These are phyloP conservation scores for Dalbergia oliveri DNA, from an alignment of 306 rosid genomes.

Conservation along the genomic window DNA sequence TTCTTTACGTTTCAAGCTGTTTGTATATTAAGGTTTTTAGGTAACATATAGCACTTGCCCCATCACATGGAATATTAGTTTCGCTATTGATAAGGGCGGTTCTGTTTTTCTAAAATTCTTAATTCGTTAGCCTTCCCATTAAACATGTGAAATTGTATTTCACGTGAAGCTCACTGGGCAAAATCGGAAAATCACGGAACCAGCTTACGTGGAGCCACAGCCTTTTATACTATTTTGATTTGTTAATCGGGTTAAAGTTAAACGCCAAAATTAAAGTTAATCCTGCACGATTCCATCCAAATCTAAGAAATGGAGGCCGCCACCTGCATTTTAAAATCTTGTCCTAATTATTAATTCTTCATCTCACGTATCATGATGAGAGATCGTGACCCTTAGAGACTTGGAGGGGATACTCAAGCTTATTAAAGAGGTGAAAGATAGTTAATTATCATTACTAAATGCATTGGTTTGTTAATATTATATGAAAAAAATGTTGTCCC, in stretches of 20 bases:
- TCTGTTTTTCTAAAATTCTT: conserved; percentile 13
- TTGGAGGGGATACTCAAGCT: conserved; percentile 45
- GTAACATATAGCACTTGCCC: conserved; percentile 2
- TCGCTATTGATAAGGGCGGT: background rate
- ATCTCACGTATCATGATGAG: background rate
- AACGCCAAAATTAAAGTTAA: conserved; percentile 10
- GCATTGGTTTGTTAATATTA: background rate
- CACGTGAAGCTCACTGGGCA: conserved; percentile 33
- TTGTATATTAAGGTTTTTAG: background rate
- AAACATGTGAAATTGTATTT: conserved; percentile 16
- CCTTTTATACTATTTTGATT: background rate
- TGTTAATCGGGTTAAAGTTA: background rate
- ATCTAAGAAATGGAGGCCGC: conserved; percentile 33
- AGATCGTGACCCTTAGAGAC: conserved; percentile 42
- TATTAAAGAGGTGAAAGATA: conserved; percentile 2
- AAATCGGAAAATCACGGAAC: background rate
- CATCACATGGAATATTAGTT: conserved; percentile 10
- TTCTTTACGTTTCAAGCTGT: background rate
- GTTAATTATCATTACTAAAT: background rate
- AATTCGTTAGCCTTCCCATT: background rate
- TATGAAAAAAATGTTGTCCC: background rate
- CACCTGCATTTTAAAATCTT: conserved; percentile 34
- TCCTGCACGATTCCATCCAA: conserved; percentile 22
- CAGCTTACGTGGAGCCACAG: conserved; percentile 34
- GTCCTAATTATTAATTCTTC: conserved; percentile 7